phyloP scores from a whole-genome alignment of 202 grass and related monocot genomes.

The Schoenoplectus triqueter region DNA sequence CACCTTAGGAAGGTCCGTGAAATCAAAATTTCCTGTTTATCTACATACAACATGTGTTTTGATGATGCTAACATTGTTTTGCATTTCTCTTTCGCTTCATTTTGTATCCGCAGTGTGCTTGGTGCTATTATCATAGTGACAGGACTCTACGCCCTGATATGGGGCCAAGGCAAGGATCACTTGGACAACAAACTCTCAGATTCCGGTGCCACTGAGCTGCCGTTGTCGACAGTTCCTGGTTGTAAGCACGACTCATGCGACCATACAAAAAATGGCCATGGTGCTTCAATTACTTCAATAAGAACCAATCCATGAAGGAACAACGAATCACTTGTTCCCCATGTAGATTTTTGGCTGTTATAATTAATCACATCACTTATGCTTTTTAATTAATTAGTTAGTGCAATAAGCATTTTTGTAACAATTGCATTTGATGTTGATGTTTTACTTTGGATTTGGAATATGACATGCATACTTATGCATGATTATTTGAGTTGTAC shows the following conservation, averaged over 20 bases:
- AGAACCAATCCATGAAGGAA: slow-evolving; percentile 37
- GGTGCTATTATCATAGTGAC: slow-evolving; percentile 78
- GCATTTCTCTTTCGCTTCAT: background rate
- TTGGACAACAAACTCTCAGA: slow-evolving; percentile 46
- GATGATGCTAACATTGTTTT: slow-evolving; percentile 2
- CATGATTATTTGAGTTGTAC: slow-evolving; percentile 24
- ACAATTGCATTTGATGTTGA: slow-evolving; percentile 12
- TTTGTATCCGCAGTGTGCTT: slow-evolving; percentile 48
- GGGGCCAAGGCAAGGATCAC: slow-evolving; percentile 78
- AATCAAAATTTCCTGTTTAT: background rate
- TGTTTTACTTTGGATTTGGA: slow-evolving; percentile 18
- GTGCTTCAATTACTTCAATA: slow-evolving; percentile 25
- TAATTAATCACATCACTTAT: slow-evolving; percentile 14
- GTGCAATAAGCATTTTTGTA: slow-evolving; percentile 37
- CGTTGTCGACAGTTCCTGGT: slow-evolving; percentile 39
- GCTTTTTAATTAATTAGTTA: slow-evolving; percentile 24
- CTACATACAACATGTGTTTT: background rate
- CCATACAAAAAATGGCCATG: slow-evolving; percentile 37
- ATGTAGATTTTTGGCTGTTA: slow-evolving; percentile 17
- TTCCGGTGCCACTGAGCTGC: slow-evolving; percentile 49
- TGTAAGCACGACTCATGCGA: slow-evolving; percentile 31
- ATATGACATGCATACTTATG: slow-evolving; percentile 40
- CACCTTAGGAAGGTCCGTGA: slow-evolving; percentile 63
- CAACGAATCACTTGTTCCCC: background rate
- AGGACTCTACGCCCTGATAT: slow-evolving; percentile 79